A percentile compares a stretch with the other conserved stretches of the same genome.
phyloP scores from a whole-genome alignment of 2,329 filamentous ascomycete species.

The Ophiosphaerella korrae region DNA sequence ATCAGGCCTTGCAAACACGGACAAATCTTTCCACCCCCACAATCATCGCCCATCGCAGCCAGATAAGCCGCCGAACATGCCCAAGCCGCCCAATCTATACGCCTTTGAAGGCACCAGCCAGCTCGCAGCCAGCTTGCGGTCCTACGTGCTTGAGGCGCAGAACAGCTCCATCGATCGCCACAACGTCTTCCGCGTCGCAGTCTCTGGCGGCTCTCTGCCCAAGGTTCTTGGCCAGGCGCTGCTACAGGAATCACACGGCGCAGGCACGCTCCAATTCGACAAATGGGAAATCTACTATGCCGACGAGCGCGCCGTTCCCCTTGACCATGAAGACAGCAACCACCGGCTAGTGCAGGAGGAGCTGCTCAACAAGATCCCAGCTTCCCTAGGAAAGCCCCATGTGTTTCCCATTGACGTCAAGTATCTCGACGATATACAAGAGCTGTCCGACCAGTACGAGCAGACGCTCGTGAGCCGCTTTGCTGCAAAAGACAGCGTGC shows the following conservation, averaged over 20 bases:
- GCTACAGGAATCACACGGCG: slow-evolving; percentile 59
- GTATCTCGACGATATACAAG: slow-evolving; percentile 77
- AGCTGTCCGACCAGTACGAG: slow-evolving; percentile 93
- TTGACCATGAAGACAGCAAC: slow-evolving; percentile 93
- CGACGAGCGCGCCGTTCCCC: slow-evolving; percentile 92
- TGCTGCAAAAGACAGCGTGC: slow-evolving; percentile 90
- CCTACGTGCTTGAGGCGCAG: slow-evolving; percentile 83
- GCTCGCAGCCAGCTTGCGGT: slow-evolving; percentile 77
- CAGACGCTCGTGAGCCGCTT: slow-evolving; percentile 83
- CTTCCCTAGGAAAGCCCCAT: slow-evolving; percentile 66
- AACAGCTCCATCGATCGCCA: slow-evolving; percentile 80
- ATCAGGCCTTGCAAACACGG: slow-evolving; percentile 6
- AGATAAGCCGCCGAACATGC: slow-evolving; percentile 35
- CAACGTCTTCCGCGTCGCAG: slow-evolving; percentile 83
- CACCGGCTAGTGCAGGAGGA: slow-evolving; percentile 86
- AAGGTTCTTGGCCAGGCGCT: slow-evolving; percentile 85
- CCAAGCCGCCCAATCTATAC: slow-evolving; percentile 68
- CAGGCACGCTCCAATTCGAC: slow-evolving; percentile 74
- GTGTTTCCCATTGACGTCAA: slow-evolving; percentile 79
- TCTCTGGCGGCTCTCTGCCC: slow-evolving; percentile 92
- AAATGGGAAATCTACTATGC: slow-evolving; percentile 99
- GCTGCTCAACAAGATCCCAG: slow-evolving; percentile 85
- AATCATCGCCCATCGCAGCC: not conserved
- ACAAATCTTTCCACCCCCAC: slow-evolving; percentile 5
- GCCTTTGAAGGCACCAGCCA: slow-evolving; percentile 72